Evolutionary conservation across 768 basidiomycete species (phyloP).

Genomic region (Phylloporus scabripes): DNA sequence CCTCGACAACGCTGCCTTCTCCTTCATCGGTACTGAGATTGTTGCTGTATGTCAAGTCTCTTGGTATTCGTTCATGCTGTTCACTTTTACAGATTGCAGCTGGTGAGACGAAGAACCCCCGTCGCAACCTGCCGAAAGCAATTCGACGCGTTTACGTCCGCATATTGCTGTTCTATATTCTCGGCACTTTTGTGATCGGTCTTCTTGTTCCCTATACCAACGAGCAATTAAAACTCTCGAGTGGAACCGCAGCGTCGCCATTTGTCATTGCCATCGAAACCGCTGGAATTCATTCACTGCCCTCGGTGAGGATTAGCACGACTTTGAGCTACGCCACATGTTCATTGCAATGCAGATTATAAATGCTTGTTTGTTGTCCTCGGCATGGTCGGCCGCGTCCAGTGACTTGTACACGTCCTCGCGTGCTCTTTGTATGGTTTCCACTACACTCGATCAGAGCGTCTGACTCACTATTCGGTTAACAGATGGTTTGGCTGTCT

Average conservation of each 20-base stretch:
- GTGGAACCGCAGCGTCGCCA: constrained; percentile 67
- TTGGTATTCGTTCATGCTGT: neutral
- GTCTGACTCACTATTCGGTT: neutral
- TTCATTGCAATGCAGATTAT: constrained; percentile 46
- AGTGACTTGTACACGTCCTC: constrained; percentile 89
- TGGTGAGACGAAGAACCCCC: constrained; percentile 87
- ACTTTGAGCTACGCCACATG: constrained; percentile 1
- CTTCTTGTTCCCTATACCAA: constrained; percentile 76
- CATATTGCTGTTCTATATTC: constrained; percentile 77
- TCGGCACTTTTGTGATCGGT: constrained; percentile 70
- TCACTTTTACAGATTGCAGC: constrained; percentile 60
- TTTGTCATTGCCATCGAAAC: constrained; percentile 87
- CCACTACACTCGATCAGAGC: neutral
- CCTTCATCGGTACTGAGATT: constrained; percentile 91
- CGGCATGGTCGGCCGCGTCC: constrained; percentile 89
- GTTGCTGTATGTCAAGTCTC: constrained; percentile 57
- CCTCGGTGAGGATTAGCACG: constrained; percentile 48
- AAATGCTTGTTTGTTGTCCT: constrained; percentile 78
- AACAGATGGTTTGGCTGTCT: constrained; percentile 71
- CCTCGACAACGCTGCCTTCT: constrained; percentile 86
- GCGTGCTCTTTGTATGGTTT: constrained; percentile 67
- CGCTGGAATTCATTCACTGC: constrained; percentile 83
- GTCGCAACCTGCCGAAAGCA: constrained; percentile 53
- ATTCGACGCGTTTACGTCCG: constrained; percentile 64
- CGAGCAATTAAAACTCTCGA: constrained; percentile 41